Base-by-base conservation (phyloP, 352 stramenopile species). In the Phytopythium sindhum region DNA sequence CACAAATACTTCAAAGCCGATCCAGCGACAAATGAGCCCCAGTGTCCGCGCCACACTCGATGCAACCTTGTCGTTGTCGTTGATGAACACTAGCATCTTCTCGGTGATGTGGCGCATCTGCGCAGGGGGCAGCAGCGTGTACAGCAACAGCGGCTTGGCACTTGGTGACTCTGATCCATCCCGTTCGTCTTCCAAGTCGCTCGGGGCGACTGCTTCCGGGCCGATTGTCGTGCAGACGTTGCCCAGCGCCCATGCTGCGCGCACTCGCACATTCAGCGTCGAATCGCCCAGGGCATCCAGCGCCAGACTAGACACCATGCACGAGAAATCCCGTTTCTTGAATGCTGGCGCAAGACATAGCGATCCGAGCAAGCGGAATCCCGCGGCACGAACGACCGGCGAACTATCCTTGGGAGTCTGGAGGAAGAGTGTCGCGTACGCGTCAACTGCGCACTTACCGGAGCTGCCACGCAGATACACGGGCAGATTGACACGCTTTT, bases 61-160 rank as follows among this genome's bases (percentile, higher is more conserved):
- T 21, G 84, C 87, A 23, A 96, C 87, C 69, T 96, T 96, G 79
- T 96, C 87, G 57, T 96, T 94, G 66, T 96, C 87, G 48, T 84
- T 89, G 50, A 96, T 84, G 58, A 78, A 86, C 12, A 89, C 64
- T 41, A 96, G 64, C 87, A 96, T 96, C 68, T 89, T 92, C 60
- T 93, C 84, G 15, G 93, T 85, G 44, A 96, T 77, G 28, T 78
- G 66, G 4, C 74, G 74, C 58, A 96, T 66, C 54, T 89, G 81
- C 31, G 75, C 82, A 4, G 75, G 74, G 28, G 80, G 78, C 19
- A 96, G 61, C 19, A 96, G 60, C 35, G 91, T 75, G 39, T 90
- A 94, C 39, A 94, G 58, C 50, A 88, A 59, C 41, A 74, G 53
- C 4, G 67, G 41, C 24, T 61, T 61, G 26, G 24, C 19, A 29